Base-by-base conservation (phyloP, 2,329 filamentous ascomycete genomes). In the Metarhizium anisopliae region DNA sequence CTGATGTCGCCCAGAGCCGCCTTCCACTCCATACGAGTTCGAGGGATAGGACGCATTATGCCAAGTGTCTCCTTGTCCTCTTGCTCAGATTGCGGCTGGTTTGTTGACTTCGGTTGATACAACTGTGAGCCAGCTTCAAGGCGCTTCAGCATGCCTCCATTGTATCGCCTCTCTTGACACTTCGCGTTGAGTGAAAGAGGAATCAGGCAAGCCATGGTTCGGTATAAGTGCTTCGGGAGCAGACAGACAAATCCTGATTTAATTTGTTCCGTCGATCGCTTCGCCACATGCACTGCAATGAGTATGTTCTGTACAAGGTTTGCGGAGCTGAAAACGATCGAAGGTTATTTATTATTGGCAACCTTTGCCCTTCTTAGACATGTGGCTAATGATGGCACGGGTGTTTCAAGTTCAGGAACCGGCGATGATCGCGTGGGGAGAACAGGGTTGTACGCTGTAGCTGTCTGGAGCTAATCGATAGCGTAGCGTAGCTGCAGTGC, bases 1-100 rank as follows among this genome's bases (percentile, higher is more conserved):
- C 83, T 84, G 59, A 83, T 72, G 42, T 82, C 78, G 25, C 69
- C 65, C 54, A 84, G 72, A 6, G 75, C 68, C 53, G 68, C 72
- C 59, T 70, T 75, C 81, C 81, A 84, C 50, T 83, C 79, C 3
- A 67, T 62, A 2, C 70, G 58, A 0, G 74, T 79, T 56, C 71
- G 72, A 2, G 77, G 77, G 11, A 50, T 14, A 14, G 54, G 18
- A 18, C 13, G 32, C 30, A 16, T 20, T 14, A 52, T 38, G 32
- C 11, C 1, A 13, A 20, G 36, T 25, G 36, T 32, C 11, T 51
- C 51, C 30, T 47, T 4, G 43, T 47, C 43, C 20, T 54, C 10
- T 5, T 29, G 7, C 42, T 32, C 29, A 4, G 35, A 47, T 49
- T 30, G 42, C 18, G 14, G 42, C 25, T 53, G 53, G 16, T 14